These are phyloP conservation scores for Pythium volutum DNA, from an alignment of 352 stramenopile genomes.

Conservation along the genomic window DNA sequence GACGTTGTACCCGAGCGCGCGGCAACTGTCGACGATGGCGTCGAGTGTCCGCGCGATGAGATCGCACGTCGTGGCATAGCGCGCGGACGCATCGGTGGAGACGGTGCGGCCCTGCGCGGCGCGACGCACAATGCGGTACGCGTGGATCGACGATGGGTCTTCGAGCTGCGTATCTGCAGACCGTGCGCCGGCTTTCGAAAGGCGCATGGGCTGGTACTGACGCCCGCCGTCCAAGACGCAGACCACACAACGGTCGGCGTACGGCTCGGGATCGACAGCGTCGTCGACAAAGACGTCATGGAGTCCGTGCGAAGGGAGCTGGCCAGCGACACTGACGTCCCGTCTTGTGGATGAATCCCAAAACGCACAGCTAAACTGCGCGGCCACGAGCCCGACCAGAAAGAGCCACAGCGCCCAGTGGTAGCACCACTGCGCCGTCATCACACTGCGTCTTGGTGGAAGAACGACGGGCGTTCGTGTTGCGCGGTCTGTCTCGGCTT, in stretches of 20 bases:
- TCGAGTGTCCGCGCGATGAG: constrained; percentile 26
- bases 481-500: neutral
- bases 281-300: neutral
- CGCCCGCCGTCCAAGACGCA: constrained; percentile 13
- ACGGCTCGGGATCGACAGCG: constrained; percentile 9
- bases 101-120: no score
- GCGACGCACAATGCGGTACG: constrained; percentile 12
- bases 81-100: neutral
- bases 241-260: constrained; percentile 7
- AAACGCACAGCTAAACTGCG: constrained; percentile 14
- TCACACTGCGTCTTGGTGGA: neutral
- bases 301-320: neutral
- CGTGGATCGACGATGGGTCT: neutral
- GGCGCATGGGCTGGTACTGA: constrained; percentile 12
- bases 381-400: neutral
- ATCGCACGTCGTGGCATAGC: constrained; percentile 13
- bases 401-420: constrained; percentile 15
- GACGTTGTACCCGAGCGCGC: constrained; percentile 29
- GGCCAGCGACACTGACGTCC: neutral
- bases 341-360: constrained; percentile 11
- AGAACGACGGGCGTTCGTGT: neutral
- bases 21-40: constrained; percentile 27
- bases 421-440: constrained; percentile 4
- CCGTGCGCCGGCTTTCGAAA: neutral
- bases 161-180: neutral